Base-by-base conservation (phyloP, 495 filamentous ascomycete species). In the Hypomontagnella monticulosa region DNA sequence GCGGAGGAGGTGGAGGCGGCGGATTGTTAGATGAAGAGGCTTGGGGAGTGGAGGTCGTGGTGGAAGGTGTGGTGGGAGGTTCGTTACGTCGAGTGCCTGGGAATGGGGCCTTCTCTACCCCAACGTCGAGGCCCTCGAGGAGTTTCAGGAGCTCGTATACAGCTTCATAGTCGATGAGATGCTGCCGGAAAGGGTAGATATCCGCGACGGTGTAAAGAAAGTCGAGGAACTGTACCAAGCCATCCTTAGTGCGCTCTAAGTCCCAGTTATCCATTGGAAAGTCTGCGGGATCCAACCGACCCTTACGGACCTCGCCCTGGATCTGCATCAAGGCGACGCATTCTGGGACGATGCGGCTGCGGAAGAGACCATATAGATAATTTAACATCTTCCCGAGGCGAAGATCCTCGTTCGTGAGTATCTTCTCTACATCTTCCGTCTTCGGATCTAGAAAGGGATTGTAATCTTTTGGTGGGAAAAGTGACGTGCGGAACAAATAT, bases 221-320 rank as follows among this genome's bases (percentile, higher is more conserved):
- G 63, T 97, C 93, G 5, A 97, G 84, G 74, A 93, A 96, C 73
- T 97, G 93, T 51, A 93, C 92, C 10, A 97, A 87, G 12, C 93
- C 93, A 69, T 97, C 84, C 55, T 83, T 83, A 16, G 84, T 93
- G 14, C 93, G 87, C 72, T 97, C 93, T 88, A 97, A 95, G 71
- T 97, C 93, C 93, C 93, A 97, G 30, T 93, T 84, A 67, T 97
- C 95, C 38, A 97, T 87, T 3, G 93, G 93, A 70, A 97, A 97
- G 73, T 96, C 93, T 62, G 91, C 87, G 0, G 81, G 74, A 32
- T 82, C 78, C 20, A 74, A 63, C 33, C 70, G 55, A 15, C 70
- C 71, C 38, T 75, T 75, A 18, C 91, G 88, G 51, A 97, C 95
- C 67, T 96, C 88, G n/a, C 90, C 90, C 78, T 97, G 93, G 11